Percentiles rank a stretch among this genome's conserved stretches.
phyloP scores from a whole-genome alignment of 2,329 filamentous ascomycete species.

The Penicillium sp. region DNA sequence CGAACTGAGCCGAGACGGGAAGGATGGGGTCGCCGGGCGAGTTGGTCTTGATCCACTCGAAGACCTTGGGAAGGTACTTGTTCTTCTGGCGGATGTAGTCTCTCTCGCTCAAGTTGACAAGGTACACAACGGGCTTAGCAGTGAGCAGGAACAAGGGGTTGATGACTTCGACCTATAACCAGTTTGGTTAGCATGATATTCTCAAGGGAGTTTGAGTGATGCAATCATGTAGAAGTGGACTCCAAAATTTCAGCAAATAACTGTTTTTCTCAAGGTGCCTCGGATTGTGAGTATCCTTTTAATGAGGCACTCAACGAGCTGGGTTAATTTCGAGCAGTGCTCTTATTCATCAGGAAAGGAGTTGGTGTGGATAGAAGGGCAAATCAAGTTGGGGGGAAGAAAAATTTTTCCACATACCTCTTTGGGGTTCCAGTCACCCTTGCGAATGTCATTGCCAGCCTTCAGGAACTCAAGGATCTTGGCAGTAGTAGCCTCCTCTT shows the following conservation, averaged over 20 bases:
- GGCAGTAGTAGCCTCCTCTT: slow-evolving; percentile 90
- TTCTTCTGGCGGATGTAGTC: slow-evolving; percentile 99
- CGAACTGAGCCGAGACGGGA: slow-evolving; percentile 86
- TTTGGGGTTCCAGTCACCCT: slow-evolving; percentile 84
- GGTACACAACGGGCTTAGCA: slow-evolving; percentile 94
- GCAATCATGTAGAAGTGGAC: slow-evolving; percentile 15
- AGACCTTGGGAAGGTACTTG: slow-evolving; percentile 92
- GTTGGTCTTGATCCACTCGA: slow-evolving; percentile 92
- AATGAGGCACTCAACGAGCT: slow-evolving; percentile 95
- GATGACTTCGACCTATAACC: slow-evolving; percentile 82
- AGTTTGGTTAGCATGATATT: slow-evolving; percentile 20
- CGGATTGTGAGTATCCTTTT: slow-evolving; percentile 60
- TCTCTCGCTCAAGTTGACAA: slow-evolving; percentile 95
- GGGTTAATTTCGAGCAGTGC: slow-evolving; percentile 90
- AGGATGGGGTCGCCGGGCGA: slow-evolving; percentile 85
- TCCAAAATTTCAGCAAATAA: slow-evolving; percentile 62
- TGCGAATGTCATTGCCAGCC: slow-evolving; percentile 88
- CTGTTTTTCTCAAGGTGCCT: slow-evolving; percentile 86
- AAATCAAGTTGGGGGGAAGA: slow-evolving; percentile 2
- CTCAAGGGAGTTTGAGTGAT: slow-evolving; percentile 16
- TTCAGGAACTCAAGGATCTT: slow-evolving; percentile 81
- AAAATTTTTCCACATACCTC: slow-evolving; percentile 64
- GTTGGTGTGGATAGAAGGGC: slow-evolving; percentile 2
- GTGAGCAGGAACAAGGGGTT: slow-evolving; percentile 94
- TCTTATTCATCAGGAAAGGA: slow-evolving; percentile 92